Percentiles rank a stretch among this genome's conserved stretches.
Conservation (phyloP, 768 basidiomycete species). For the Glaciozyma antarctica region DNA sequence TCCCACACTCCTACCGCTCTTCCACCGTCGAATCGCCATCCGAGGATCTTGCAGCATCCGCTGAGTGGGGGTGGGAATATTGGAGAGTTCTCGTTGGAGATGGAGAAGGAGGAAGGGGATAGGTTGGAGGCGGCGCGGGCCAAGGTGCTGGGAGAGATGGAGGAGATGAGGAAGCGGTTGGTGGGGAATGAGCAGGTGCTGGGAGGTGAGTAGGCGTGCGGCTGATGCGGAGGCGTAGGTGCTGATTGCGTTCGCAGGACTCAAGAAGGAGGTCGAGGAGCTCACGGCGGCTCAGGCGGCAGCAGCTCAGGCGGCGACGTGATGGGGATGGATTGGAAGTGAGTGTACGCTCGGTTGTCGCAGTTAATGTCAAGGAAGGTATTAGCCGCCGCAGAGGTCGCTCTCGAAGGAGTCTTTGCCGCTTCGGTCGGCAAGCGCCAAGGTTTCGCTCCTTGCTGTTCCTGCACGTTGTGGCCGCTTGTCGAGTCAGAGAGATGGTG, state of each 20-base stretch:
- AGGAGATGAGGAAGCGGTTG: constrained; percentile 56
- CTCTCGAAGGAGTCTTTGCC: no score
- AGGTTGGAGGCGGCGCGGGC: constrained; percentile 67
- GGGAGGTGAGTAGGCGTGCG: constrained; percentile 40
- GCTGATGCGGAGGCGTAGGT: no score
- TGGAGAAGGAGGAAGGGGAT: constrained; percentile 81
- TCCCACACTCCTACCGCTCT: constrained; percentile 75
- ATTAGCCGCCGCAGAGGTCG: no score
- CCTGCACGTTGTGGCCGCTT: no score
- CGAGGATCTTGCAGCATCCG: constrained; percentile 30
- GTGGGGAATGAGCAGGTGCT: constrained; percentile 77
- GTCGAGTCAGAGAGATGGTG: no score
- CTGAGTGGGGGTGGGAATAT: constrained; percentile 48
- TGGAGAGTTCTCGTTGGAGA: constrained; percentile 72
- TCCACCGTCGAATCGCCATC: constrained; percentile 39
- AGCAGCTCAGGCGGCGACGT: background rate
- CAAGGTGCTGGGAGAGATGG: constrained; percentile 62
- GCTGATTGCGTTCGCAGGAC: constrained; percentile 4
- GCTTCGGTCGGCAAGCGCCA: no score
- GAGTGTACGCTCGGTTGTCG: no score
- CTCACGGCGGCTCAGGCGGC: constrained; percentile 7
- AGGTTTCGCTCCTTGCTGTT: no score
- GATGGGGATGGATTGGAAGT: no score
- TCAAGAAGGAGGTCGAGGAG: constrained; percentile 28
- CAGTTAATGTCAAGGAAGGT: no score